These are phyloP conservation scores for Flaveria bidentis DNA, from an alignment of 129 eudicot genomes.

Conservation along the genomic window DNA sequence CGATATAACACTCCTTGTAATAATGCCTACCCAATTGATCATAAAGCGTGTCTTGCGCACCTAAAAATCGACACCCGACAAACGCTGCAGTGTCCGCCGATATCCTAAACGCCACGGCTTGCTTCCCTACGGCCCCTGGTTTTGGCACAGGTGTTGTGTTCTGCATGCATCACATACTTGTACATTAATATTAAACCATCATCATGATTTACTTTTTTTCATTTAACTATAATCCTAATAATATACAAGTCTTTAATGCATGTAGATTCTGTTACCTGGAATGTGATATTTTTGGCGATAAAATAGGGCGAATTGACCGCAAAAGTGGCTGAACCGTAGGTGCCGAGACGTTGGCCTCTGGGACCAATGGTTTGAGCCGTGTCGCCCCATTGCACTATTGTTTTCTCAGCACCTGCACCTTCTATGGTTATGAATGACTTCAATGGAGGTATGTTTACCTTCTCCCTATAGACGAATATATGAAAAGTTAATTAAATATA, in stretches of 20 bases:
- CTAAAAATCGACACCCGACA: constrained; percentile 76
- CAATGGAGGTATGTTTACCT: constrained; percentile 69
- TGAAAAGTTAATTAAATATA: not conserved
- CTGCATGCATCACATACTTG: constrained; percentile 38
- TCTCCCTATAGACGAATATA: constrained; percentile 51
- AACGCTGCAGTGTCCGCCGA: constrained; percentile 89
- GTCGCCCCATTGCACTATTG: constrained; percentile 92
- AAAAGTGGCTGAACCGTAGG: constrained; percentile 89
- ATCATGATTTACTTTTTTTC: not conserved
- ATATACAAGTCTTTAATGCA: not conserved
- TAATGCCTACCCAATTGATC: constrained; percentile 92
- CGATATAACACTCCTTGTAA: constrained; percentile 89
- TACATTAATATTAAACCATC: not conserved
- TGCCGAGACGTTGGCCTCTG: constrained; percentile 73
- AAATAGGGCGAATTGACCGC: constrained; percentile 92
- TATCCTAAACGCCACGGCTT: constrained; percentile 88
- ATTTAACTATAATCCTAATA: not conserved
- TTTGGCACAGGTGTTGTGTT: constrained; percentile 88
- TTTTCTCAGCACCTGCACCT: constrained; percentile 90
- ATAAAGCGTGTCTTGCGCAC: constrained; percentile 92
- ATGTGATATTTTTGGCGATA: constrained; percentile 82
- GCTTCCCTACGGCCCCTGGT: constrained; percentile 73
- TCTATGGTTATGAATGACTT: constrained; percentile 80
- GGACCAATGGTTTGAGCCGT: constrained; percentile 80
- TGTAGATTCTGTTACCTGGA: constrained; percentile 42